Base-by-base conservation (phyloP, 192 early-diverging fungal species). In the Podochytrium sp. region DNA sequence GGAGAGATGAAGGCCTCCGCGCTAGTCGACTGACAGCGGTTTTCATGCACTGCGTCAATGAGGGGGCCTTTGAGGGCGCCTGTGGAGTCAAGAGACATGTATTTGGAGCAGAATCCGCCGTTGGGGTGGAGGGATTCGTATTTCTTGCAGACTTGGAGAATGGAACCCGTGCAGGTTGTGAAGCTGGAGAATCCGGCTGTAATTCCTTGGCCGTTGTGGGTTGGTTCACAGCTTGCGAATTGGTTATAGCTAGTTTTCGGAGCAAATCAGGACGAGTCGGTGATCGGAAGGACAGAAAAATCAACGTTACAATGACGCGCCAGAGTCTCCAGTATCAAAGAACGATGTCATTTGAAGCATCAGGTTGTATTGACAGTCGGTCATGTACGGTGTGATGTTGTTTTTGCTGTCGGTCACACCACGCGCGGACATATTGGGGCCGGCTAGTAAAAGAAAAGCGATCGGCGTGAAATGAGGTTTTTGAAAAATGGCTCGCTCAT, bases 121-220 rank as follows among this genome's bases (percentile, higher is more conserved):
- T 57, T 16, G n/a, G 29, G 23, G 12, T 35, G 18, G 14, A 29
- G 7, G 14, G 39, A 25, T 4, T 0, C 3, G 30, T 65, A 65
- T 5, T 65, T 39, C 23, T 70, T 59, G 65, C 65, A 57, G 60
- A 74, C 72, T 25, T 51, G 14, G 47, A 35, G 58, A 38, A 64
- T 12, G 7, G 41, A 29, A 2, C 72, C 72, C 25, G 72, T 29
- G 20, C 53, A 62, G 6, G 60, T 74, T 59, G 72, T 74, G 43
- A 74, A 74, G 30, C 65, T 40, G 2, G 52, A 39, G 38, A 74
- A 64, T 0, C 72, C 72, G 23, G 72, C 72, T 16, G 72, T 34
- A 34, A 74, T 32, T 14, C 72, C 72, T 35, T 74, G 58, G 30
- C 47, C 60, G 61, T 74, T 49, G 33, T 62, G 25, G 2, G 60